Percentiles rank a stretch among this genome's conserved stretches.
Evolutionary conservation across 2,329 filamentous ascomycete genomes (phyloP).

Genomic region (Nothophaeocryptopus gaeumannii): DNA sequence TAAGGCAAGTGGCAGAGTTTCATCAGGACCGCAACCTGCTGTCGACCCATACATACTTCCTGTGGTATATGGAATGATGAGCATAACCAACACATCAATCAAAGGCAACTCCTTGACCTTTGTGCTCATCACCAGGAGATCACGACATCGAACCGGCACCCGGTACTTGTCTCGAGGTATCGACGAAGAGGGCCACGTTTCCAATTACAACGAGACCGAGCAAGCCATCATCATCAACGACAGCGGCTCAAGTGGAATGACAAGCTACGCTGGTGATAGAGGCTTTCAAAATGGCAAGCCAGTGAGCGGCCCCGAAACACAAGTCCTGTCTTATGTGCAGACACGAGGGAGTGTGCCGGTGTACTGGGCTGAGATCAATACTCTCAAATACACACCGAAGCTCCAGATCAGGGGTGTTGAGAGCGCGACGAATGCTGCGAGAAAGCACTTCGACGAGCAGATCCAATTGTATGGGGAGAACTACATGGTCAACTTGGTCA

Average conservation of each 20-base stretch:
- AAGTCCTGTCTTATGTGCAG: constrained; percentile 92
- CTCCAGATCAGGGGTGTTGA: constrained; percentile 85
- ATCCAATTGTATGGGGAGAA: constrained; percentile 93
- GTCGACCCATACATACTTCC: constrained; percentile 91
- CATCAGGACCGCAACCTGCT: constrained; percentile 67
- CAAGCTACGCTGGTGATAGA: constrained; percentile 74
- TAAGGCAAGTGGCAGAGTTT: constrained; percentile 55
- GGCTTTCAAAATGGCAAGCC: constrained; percentile 73
- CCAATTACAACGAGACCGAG: constrained; percentile 98
- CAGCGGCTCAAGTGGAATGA: constrained; percentile 63
- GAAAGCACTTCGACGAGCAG: constrained; percentile 88
- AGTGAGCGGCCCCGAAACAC: constrained; percentile 68
- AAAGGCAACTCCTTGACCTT: constrained; percentile 83
- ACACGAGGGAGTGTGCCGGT: constrained; percentile 94
- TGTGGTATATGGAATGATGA: constrained; percentile 93
- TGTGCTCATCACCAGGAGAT: constrained; percentile 82
- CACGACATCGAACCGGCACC: constrained; percentile 83
- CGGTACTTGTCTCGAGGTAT: constrained; percentile 93
- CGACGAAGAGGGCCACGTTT: constrained; percentile 90
- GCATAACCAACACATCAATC: constrained; percentile 81
- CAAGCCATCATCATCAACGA: constrained; percentile 90
- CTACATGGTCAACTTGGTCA: constrained; percentile 95
- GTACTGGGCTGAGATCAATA: constrained; percentile 95
- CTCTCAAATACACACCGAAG: constrained; percentile 84
- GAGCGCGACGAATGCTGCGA: constrained; percentile 72